phyloP scores from a whole-genome alignment of 371 early-diverging fungal genomes.

The Syncephalis plumigaleata region DNA sequence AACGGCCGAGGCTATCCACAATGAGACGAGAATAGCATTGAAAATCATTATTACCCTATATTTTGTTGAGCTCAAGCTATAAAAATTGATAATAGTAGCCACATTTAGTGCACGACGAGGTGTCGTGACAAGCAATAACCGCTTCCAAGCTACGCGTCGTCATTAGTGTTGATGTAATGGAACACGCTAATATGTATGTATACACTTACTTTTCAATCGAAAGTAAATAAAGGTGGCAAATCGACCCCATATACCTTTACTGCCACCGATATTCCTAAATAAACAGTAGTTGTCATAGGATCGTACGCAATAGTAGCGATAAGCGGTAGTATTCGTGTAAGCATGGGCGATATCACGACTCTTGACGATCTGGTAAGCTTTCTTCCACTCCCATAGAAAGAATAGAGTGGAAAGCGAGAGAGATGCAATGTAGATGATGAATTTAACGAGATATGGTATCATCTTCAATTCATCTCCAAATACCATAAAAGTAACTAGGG shows the following conservation, averaged over 20 bases:
- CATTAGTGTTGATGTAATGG: background rate
- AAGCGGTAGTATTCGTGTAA: conserved; percentile 53
- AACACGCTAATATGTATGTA: background rate
- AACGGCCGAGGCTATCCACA: conserved; percentile 37
- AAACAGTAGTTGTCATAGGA: conserved; percentile 62
- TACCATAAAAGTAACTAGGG: conserved; percentile 33
- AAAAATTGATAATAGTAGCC: too few relatives aligned
- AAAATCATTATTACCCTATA: conserved; percentile 8
- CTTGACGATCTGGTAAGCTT: conserved; percentile 35
- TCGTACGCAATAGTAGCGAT: conserved; percentile 33
- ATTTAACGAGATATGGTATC: conserved; percentile 31
- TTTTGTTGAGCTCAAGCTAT: too few relatives aligned
- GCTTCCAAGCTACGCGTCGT: conserved; percentile 47
- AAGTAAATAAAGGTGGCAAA: conserved; percentile 81
- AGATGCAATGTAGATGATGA: conserved; percentile 42
- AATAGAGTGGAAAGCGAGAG: conserved; percentile 30
- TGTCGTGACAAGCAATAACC: conserved; percentile 59
- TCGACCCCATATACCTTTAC: conserved; percentile 37
- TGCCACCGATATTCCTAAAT: conserved; percentile 47
- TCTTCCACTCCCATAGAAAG: conserved; percentile 46
- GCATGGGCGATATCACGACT: conserved; percentile 57
- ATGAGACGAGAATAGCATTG: conserved; percentile 43
- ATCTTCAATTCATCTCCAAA: conserved; percentile 19
- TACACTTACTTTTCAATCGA: conserved; percentile 47
- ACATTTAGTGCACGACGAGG: too few relatives aligned